These are phyloP conservation scores for Neonectria magnoliae DNA, from an alignment of 2,329 filamentous ascomycete genomes.

Conservation along the genomic window DNA sequence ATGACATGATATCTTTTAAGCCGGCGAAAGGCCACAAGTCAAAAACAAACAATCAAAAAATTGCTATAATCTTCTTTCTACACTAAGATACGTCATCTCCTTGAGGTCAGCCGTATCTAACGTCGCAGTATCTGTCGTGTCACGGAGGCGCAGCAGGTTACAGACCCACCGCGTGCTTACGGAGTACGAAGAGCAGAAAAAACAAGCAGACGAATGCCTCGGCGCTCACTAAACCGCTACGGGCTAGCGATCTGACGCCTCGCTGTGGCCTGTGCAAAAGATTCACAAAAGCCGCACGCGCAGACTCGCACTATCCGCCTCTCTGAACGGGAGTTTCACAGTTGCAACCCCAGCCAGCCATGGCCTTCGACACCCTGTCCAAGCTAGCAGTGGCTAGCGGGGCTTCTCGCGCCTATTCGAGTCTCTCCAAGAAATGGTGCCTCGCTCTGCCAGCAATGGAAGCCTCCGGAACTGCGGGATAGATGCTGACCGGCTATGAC, in stretches of 20 bases:
- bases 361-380: conserved; percentile 17
- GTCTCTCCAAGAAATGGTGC: conserved; percentile 23
- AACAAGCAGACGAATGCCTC: background rate
- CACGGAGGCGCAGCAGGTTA: background rate
- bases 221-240: background rate
- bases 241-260: background rate
- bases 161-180: background rate
- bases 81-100: conserved; percentile 50
- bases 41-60: background rate
- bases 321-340: background rate
- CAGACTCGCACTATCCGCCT: background rate
- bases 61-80: too few relatives aligned
- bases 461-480: background rate
- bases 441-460: background rate
- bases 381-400: conserved; percentile 17
- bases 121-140: background rate
- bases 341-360: background rate
- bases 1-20: background rate
- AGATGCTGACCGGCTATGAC: background rate
- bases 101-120: conserved; percentile 61
- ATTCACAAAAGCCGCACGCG: background rate
- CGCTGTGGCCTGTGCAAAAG: background rate
- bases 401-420: conserved; percentile 14
- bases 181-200: too few relatives aligned
- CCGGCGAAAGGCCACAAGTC: too few relatives aligned